phyloP scores from a whole-genome alignment of 768 basidiomycete species.

The Exidia glandulosa region DNA sequence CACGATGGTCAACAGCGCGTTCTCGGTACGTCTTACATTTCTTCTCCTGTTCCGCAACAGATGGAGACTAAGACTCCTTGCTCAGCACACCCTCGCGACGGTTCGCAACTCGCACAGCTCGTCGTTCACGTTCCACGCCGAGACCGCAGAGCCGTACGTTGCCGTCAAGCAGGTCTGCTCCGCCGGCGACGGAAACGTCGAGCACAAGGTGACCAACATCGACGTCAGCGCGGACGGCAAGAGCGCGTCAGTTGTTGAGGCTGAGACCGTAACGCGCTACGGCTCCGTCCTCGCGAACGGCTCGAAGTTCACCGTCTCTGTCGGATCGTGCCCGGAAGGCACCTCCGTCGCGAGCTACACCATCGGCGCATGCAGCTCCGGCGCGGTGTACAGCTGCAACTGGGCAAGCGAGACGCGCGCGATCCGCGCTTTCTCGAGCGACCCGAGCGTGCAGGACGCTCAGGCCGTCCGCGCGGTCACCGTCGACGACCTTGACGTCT shows the following conservation, averaged over 20 bases:
- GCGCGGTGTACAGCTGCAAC: background rate
- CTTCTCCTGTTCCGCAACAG: background rate
- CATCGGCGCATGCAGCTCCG: background rate
- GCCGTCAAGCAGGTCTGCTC: slow-evolving; percentile 3
- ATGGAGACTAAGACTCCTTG: background rate
- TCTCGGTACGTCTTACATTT: background rate
- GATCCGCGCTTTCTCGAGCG: background rate
- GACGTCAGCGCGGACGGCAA: background rate
- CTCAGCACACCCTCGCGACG: slow-evolving; percentile 3
- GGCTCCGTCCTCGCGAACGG: background rate
- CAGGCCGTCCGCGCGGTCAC: background rate
- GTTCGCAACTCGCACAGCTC: background rate
- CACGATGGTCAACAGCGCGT: background rate
- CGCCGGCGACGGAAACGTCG: background rate
- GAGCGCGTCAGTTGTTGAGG: background rate
- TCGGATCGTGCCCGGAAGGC: background rate
- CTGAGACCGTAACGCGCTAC: background rate
- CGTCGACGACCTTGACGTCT: slow-evolving; percentile 1
- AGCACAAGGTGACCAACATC: background rate
- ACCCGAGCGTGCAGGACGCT: background rate
- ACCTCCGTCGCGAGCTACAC: background rate
- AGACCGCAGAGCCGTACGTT: background rate
- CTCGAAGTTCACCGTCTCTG: background rate
- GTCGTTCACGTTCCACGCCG: background rate
- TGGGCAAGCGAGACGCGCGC: background rate